Evolutionary conservation across 768 basidiomycete genomes (phyloP), one percentile per base, ranked within the genome.

Genomic region (Imleria badia): DNA sequence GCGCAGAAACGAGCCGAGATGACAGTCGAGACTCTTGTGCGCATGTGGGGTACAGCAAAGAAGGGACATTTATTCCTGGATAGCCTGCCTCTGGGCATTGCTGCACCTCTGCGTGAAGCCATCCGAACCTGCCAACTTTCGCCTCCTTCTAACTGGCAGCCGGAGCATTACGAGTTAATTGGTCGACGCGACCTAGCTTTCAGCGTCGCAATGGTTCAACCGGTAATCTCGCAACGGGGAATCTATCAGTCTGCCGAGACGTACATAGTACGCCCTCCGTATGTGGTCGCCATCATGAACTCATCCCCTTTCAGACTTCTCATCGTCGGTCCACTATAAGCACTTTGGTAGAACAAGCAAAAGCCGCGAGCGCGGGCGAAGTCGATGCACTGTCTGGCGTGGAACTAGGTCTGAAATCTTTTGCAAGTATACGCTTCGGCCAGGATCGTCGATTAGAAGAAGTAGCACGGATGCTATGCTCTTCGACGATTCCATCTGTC

Each of bases 381-480:
- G 66, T 81, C 2, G 79, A 83, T 48, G 73, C 76, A 5, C 77
- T 83, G 14, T 80, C 88, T 7, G 89, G 89, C 1, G 86, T 89
- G 10, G 89, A 91, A 51, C 72, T 91, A 6, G 83, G 84, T 46
- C 70, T 85, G 35, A 81, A 86, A 44, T 85, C 88, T 45, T 88
- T 90, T 72, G 83, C 89, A 0, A 84, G 84, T 48, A 88, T 94
- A 45, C 84, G 96, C 5, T 98, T 98, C 64, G 90, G 90, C 8
- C 85, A 91, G 58, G 97, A 99, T 72, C 81, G 89, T 19, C 80
- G 96, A 35, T 68, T 99, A 31, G 90, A 94, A 42, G 97, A 99
- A 67, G 94, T 96, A 5, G 87, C 88, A 13, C 81, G 93, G 1
- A 90, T 98, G 82, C 71, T 99, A 17, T 91, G 89, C 59, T 96